A percentile compares a stretch with the other conserved stretches of the same genome.
Conservation (phyloP, 257 asterid genomes). For the Scutellaria galericulata region DNA sequence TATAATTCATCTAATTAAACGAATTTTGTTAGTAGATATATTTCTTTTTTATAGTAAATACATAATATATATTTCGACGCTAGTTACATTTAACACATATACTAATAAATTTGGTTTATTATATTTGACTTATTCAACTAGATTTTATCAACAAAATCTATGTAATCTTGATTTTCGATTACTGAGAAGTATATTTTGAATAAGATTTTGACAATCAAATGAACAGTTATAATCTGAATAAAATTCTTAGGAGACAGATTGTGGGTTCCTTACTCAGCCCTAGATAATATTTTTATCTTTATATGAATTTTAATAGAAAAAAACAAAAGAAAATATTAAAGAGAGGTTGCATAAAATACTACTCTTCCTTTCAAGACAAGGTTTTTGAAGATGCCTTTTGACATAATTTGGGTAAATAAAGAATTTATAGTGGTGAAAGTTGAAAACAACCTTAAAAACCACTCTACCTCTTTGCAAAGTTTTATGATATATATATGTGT, state of each 20-base stretch:
- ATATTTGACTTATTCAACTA: background rate
- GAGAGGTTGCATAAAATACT: conserved; percentile 2
- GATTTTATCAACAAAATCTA: background rate
- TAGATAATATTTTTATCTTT: background rate
- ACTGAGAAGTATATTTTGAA: background rate
- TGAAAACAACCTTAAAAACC: conserved; percentile 26
- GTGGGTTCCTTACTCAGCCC: too few species aligned
- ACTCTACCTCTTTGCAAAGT: conserved; percentile 25
- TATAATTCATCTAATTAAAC: background rate
- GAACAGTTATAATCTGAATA: too few species aligned
- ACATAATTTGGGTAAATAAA: conserved; percentile 17
- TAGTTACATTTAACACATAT: background rate
- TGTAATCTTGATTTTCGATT: conserved; percentile 5
- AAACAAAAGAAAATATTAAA: background rate
- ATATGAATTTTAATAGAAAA: background rate
- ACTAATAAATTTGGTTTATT: background rate
- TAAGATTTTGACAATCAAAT: conserved; percentile 4
- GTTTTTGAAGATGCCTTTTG: conserved; percentile 29
- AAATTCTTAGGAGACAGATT: too few species aligned
- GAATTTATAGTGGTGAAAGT: conserved; percentile 28
- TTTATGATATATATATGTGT: conserved; percentile 2
- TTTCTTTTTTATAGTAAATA: too few species aligned
- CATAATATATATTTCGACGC: background rate
- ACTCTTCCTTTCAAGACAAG: conserved; percentile 34
- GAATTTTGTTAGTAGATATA: background rate